Percentiles rank a stretch among this genome's conserved stretches.
These are phyloP conservation scores for Rauvolfia tetraphylla DNA, from an alignment of 257 asterid species.

Conservation along the genomic window DNA sequence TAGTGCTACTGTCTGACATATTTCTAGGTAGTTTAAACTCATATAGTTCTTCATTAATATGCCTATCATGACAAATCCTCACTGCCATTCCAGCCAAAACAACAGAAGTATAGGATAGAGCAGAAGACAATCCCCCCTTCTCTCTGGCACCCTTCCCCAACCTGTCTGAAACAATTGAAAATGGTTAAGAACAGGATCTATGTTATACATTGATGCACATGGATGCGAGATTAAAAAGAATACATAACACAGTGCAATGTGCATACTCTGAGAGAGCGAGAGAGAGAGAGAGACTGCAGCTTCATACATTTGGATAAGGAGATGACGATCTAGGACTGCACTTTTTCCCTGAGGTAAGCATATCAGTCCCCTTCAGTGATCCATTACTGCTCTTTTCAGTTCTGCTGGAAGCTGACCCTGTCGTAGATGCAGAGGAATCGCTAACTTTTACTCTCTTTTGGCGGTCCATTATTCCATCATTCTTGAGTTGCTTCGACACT, in stretches of 20 bases:
- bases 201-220: neutral
- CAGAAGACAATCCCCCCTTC: neutral
- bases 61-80: neutral
- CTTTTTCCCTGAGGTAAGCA: slow-evolving; percentile 26
- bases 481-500: slow-evolving; percentile 26
- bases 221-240: neutral
- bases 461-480: slow-evolving; percentile 33
- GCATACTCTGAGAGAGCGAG: neutral
- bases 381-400: slow-evolving; percentile 34
- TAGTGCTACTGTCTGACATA: no score
- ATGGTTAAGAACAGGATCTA: neutral
- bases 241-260: neutral
- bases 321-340: slow-evolving; percentile 48
- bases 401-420: slow-evolving; percentile 4
- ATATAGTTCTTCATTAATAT: neutral
- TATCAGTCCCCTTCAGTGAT: slow-evolving; percentile 24
- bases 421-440: slow-evolving; percentile 13
- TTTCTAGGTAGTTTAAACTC: neutral
- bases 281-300: slow-evolving; percentile 13
- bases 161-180: neutral
- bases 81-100: neutral
- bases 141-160: no score
- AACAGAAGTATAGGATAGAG: neutral
- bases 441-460: slow-evolving; percentile 17
- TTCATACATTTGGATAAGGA: slow-evolving; percentile 74